phyloP scores from a whole-genome alignment of 305 asterid genomes.

The Fraxinus paxiana region DNA sequence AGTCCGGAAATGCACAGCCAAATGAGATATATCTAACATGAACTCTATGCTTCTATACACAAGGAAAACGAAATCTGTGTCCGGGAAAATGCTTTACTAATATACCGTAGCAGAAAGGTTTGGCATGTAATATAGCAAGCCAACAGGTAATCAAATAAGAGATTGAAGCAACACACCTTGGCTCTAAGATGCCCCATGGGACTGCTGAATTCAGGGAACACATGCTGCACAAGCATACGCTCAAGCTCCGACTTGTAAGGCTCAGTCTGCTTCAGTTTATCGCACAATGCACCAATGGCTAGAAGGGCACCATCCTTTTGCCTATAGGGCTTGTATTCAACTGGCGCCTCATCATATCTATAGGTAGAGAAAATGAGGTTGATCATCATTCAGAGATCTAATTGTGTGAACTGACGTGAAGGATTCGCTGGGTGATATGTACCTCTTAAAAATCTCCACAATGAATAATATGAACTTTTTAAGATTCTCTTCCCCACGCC shows the following conservation, averaged over 20 bases:
- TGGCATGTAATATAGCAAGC: neutral
- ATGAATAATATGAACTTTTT: constrained; percentile 76
- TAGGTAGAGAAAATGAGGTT: constrained; percentile 23
- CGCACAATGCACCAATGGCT: constrained; percentile 91
- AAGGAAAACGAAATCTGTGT: constrained; percentile 2
- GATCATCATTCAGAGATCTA: constrained; percentile 12
- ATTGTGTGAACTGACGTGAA: neutral
- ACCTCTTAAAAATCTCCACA: constrained; percentile 93
- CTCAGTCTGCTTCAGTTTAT: constrained; percentile 81
- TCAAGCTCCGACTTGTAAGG: constrained; percentile 94
- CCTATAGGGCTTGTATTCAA: constrained; percentile 67
- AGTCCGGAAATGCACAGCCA: neutral
- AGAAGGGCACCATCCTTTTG: constrained; percentile 98
- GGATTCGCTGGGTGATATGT: constrained; percentile 1
- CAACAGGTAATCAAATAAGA: constrained; percentile 7
- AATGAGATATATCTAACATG: neutral
- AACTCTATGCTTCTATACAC: neutral
- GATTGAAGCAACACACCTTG: constrained; percentile 40
- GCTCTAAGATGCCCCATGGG: constrained; percentile 97
- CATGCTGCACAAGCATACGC: constrained; percentile 89
- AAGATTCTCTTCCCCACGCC: constrained; percentile 91
- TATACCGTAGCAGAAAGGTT: constrained; percentile 8
- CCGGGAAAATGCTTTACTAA: neutral
- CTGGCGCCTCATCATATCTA: constrained; percentile 71
- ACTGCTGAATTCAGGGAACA: constrained; percentile 86